Evolutionary conservation across 139 green algal species (phyloP), one percentile per base, ranked within the genome.

Genomic region (Parachlorella kessleri): DNA sequence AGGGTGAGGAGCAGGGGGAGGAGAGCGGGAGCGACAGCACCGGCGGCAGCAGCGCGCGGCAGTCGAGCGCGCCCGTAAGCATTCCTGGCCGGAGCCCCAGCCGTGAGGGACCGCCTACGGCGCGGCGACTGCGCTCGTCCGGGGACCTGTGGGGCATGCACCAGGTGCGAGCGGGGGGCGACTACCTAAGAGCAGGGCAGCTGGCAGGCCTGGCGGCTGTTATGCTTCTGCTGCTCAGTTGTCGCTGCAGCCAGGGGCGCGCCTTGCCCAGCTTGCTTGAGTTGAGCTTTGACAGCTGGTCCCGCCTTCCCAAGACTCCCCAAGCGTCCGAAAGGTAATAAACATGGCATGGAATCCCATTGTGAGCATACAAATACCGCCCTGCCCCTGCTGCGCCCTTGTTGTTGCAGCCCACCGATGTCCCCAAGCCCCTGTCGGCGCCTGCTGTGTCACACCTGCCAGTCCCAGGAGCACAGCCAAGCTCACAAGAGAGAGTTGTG

Each of bases 1-100:
- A 18, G 28, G 73, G 48, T 39, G 55, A 75, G 5, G 55, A 78
- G 80, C 38, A 80, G 65, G 48, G 76, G 42, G 66, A 75, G 53
- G 32, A 33, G 79, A 23, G 33, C 33, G 40, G 41, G 3, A 18
- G 68, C 6, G 53, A 21, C n/a, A n/a, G n/a, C n/a, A n/a, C n/a
- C n/a, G n/a, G n/a, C n/a, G 40, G 65, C 48, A 73, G 76, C 81
- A 64, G 40, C 48, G 40, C 55, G 18, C 32, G 55, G 38, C 75
- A 81, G 71, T 53, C 30, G 26, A 86, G 80, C 67, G 76, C 79
- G 2, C 83, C 83, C 28, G 72, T 88, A 6, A 63, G 72, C 42
- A 88, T 88, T 24, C 83, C 83, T 3, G 79, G 79, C 39, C 67
- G 72, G 2, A 24, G 48, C 48, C 48, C 48, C 42, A 8, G 55